Base-by-base conservation (phyloP, 352 stramenopile genomes). In the Globisporangium rhizosaccharum region DNA sequence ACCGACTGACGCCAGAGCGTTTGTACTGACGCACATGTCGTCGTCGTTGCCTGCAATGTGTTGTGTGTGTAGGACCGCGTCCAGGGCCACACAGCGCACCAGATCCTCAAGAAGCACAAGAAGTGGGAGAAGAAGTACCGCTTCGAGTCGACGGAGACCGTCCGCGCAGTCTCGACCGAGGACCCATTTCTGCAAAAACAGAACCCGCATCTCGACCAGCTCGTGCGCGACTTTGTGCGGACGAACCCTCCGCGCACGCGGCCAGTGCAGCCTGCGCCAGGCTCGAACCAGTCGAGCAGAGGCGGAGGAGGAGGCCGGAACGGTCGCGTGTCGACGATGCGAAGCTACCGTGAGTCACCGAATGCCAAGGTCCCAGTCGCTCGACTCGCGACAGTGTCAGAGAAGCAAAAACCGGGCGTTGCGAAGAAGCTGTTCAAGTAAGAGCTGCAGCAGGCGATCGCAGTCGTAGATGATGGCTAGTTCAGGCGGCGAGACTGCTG, bases 101-200 rank as follows among this genome's bases (percentile, higher is more conserved):
- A 92, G 53, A 82, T 93, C 41, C 51, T 95, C 18, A 95, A 92
- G 57, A 95, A 92, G 59, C 72, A 93, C 71, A 95, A 92, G 55
- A 91, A 91, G 52, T 95, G 85, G 85, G 77, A 90, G 55, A 95
- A 95, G 62, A 87, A 77, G 52, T 91, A 83, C 57, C 76, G 76
- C 17, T 75, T 69, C 58, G 76, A 87, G 68, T 36, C 65, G 36
- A 85, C 71, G 0, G 68, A 79, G n/a, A 65, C 71, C 25, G 50
- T 87, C 20, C 72, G 61, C 52, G 67, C 70, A 17, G 68, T 77
- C 52, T 60, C 63, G 44, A 77, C 74, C 0, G 81, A 93, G 63
- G 83, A 93, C 20, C 83, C 83, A 26, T 93, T 90, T 63, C 65
- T 93, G 42, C 67, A 78, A 50, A 61, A 71, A n/a, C 61, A 85